Evolutionary conservation across 768 basidiomycete species (phyloP), one percentile per base, ranked within the genome.

Genomic region (Macrolepiota fuliginosa): DNA sequence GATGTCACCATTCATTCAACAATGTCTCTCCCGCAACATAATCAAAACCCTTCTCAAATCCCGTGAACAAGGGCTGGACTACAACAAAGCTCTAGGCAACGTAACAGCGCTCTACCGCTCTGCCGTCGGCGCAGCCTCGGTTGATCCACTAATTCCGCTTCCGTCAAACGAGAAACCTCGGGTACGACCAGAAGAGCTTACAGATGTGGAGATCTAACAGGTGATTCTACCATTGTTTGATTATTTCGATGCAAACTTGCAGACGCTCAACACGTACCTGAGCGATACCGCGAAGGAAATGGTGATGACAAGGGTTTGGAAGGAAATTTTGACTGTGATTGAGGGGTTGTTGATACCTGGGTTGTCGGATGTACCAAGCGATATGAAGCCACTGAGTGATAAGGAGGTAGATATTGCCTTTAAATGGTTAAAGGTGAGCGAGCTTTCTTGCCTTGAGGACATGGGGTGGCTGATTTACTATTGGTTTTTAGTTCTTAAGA

Each of bases 391-490:
- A 1, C 72, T 99, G 70, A 88, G 83, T 27, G 97, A 98, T 69
- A 96, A 96, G 75, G 97, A 98, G 76, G 91, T 98, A 39, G 97
- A 98, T 71, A 90, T 98, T 62, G 96, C 96, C n/a, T 94, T 98
- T 79, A 96, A 95, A 72, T 98, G 97, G 94, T 73, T 98, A 57
- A 96, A 95, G 87, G 95, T 92, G 60, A 17, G 63, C 6, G 4
- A n/a, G n/a, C n/a, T n/a, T n/a, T 40, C 36, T 6, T 40, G 2
- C 17, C 5, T 12, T 11, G 37, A 40, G 9, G 15, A 12, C 53
- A 35, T 32, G 4, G n/a, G 13, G 9, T 27, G 40, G 49, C 29
- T 61, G 17, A 32, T 6, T 27, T 12, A 62, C 6, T 49, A 17
- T 19, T 49, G 0, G 19, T 42, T 42, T n/a, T 13, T 63, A 96